phyloP scores from a whole-genome alignment of 2,329 filamentous ascomycete genomes.

The Trichoderma cornu-damae region DNA sequence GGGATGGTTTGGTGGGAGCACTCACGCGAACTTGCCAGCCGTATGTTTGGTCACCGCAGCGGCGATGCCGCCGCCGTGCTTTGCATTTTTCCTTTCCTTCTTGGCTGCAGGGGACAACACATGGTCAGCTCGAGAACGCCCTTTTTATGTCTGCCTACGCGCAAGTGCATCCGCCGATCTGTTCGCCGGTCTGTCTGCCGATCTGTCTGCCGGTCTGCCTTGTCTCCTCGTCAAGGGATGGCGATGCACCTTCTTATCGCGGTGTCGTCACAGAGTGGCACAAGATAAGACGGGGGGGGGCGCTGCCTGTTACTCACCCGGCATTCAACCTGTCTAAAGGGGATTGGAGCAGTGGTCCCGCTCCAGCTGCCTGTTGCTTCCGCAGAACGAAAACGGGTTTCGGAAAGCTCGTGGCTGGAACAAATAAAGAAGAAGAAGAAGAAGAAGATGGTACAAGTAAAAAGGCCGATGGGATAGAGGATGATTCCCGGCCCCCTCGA shows the following conservation, averaged over 20 bases:
- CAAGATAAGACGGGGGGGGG: conserved; percentile 12
- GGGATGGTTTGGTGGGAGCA: conserved; percentile 20
- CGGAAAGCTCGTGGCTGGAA: background rate
- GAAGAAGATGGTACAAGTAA: background rate
- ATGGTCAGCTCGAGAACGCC: background rate
- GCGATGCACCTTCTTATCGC: conserved; percentile 12
- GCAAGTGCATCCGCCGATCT: background rate
- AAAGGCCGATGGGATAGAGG: background rate
- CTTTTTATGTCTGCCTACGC: background rate
- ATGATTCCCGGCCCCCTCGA: background rate
- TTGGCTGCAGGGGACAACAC: conserved; percentile 24
- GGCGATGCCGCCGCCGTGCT: conserved; percentile 48
- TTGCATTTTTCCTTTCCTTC: conserved; percentile 53
- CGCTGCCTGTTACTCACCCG: conserved; percentile 15
- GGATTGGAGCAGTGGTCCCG: conserved; percentile 20
- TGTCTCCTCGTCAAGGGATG: conserved; percentile 3
- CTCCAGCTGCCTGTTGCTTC: conserved; percentile 12
- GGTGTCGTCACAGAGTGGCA: conserved; percentile 5
- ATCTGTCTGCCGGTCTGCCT: background rate
- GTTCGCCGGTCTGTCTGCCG: background rate
- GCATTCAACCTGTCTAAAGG: conserved; percentile 19
- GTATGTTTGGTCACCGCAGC: conserved; percentile 51
- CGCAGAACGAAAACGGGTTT: conserved; percentile 13
- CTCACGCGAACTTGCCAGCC: conserved; percentile 49
- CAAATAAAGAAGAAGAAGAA: background rate